Evolutionary conservation across 305 asterid genomes (phyloP).

Genomic region (Ajuga reptans): DNA sequence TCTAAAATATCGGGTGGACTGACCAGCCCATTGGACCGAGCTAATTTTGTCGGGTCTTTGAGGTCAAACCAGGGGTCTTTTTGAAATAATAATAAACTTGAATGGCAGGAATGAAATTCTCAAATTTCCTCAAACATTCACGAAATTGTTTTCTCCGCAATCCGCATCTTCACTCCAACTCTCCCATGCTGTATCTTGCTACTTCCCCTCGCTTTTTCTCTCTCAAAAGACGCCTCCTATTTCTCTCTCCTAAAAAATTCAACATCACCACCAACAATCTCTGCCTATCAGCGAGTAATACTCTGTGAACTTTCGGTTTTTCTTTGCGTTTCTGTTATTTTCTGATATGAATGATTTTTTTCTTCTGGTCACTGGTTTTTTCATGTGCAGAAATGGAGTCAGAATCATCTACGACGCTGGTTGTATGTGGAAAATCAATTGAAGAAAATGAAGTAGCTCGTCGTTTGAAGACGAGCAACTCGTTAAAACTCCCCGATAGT

Average conservation of each 20-base stretch:
- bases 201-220: slow-evolving; percentile 29
- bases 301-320: neutral
- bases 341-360: no score
- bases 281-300: slow-evolving; percentile 20
- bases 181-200: slow-evolving; percentile 18
- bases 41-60: no score
- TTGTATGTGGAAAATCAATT: slow-evolving; percentile 57
- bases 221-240: slow-evolving; percentile 5
- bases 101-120: no score
- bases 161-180: neutral
- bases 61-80: no score
- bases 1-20: no score
- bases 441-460: slow-evolving; percentile 52
- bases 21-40: no score
- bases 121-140: no score
- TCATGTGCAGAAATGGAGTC: slow-evolving; percentile 49
- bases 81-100: no score
- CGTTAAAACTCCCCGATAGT: slow-evolving; percentile 45
- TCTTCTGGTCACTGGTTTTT: neutral
- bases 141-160: slow-evolving; percentile 31
- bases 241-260: slow-evolving; percentile 25
- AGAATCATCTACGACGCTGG: slow-evolving; percentile 33
- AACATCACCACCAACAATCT: neutral
- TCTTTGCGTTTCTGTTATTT: neutral
- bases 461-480: slow-evolving; percentile 36